These are phyloP conservation scores for Lactarius hatsudake DNA, from an alignment of 768 basidiomycete species.

Conservation along the genomic window DNA sequence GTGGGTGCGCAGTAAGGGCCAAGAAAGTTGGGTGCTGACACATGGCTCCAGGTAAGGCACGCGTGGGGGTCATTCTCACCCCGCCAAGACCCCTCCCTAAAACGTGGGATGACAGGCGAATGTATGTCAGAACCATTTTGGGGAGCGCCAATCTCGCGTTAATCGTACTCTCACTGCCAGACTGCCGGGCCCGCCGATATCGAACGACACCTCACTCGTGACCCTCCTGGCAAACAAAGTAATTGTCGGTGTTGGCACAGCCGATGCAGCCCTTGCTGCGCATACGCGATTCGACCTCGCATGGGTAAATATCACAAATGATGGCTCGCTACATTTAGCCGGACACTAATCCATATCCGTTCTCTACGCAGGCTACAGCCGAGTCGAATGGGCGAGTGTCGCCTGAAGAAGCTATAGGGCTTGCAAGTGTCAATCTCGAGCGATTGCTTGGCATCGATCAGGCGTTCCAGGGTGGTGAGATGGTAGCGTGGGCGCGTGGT, in stretches of 20 bases:
- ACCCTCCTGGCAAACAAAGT: constrained; percentile 58
- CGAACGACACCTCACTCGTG: constrained; percentile 49
- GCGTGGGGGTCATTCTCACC: constrained; percentile 71
- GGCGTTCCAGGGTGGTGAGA: constrained; percentile 28
- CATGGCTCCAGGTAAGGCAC: constrained; percentile 47
- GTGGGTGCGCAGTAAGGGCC: constrained; percentile 21
- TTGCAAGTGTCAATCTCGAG: constrained; percentile 45
- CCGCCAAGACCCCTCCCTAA: constrained; percentile 60
- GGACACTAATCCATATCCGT: neutral
- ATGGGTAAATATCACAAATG: constrained; percentile 34
- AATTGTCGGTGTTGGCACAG: constrained; percentile 55
- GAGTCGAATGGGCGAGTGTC: constrained; percentile 41
- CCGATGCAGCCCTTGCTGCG: constrained; percentile 35
- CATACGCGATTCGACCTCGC: constrained; percentile 40
- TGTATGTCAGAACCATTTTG: constrained; percentile 41
- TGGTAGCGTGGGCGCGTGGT: constrained; percentile 37
- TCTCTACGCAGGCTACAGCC: constrained; percentile 37
- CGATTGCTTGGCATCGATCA: constrained; percentile 38
- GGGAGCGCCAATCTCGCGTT: neutral
- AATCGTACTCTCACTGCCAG: constrained; percentile 35
- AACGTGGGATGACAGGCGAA: constrained; percentile 62
- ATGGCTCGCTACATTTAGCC: neutral
- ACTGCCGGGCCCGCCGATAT: constrained; percentile 66
- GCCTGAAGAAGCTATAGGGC: constrained; percentile 36
- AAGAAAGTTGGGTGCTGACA: neutral